Evolutionary conservation across 805 yeast species (phyloP).

Genomic region (Lachancea waltii): DNA sequence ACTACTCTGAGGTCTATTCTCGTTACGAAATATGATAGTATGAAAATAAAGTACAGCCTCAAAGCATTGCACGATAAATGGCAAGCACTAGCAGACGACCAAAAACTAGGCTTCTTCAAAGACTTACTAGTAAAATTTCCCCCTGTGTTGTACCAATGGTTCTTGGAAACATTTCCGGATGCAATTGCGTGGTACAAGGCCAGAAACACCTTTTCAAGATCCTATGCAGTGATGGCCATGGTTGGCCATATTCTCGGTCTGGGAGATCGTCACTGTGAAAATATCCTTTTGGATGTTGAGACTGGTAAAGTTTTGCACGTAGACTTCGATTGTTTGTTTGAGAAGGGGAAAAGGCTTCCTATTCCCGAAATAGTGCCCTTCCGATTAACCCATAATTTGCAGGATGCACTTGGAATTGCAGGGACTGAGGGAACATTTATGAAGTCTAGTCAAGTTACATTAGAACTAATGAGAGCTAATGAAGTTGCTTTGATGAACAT

Average conservation of each 20-base stretch:
- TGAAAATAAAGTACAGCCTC: constrained; percentile 32
- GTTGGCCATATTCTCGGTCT: constrained; percentile 91
- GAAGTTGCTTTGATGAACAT: constrained; percentile 85
- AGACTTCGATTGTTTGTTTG: constrained; percentile 94
- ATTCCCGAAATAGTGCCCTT: constrained; percentile 95
- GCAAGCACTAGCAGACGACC: constrained; percentile 21
- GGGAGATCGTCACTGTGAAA: constrained; percentile 96
- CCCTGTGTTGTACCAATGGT: constrained; percentile 83
- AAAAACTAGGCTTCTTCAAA: constrained; percentile 23
- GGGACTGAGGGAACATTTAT: constrained; percentile 90
- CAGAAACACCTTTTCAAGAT: constrained; percentile 64
- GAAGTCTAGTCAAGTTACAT: constrained; percentile 77
- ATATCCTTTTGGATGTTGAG: constrained; percentile 63
- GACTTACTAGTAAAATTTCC: constrained; percentile 36
- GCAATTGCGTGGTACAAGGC: constrained; percentile 84
- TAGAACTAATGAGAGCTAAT: constrained; percentile 61
- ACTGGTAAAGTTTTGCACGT: constrained; percentile 85
- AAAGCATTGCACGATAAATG: constrained; percentile 22
- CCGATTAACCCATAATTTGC: constrained; percentile 79
- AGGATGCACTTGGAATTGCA: constrained; percentile 81
- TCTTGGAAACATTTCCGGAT: constrained; percentile 79
- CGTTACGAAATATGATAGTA: constrained; percentile 36
- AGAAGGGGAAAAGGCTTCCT: constrained; percentile 62
- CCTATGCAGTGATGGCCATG: constrained; percentile 94
- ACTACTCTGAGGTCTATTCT: constrained; percentile 63